phyloP scores from a whole-genome alignment of 2,329 filamentous ascomycete species.

The Stenocarpella maydis region DNA sequence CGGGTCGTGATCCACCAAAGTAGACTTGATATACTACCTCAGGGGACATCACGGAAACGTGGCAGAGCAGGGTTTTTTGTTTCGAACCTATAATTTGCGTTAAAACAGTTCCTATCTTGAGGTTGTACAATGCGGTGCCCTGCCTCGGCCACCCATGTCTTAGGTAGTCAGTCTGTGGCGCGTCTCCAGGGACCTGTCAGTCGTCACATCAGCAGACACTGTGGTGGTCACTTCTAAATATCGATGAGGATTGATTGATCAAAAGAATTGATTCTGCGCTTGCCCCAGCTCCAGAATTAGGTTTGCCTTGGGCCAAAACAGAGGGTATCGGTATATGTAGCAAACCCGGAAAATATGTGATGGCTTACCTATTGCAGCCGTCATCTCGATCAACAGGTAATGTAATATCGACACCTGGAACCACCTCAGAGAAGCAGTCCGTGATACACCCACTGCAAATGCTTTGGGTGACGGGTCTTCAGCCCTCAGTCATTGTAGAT shows the following conservation, averaged over 20 bases:
- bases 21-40: not conserved
- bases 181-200: not conserved
- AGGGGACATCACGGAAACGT: not conserved
- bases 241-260: no score
- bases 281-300: not conserved
- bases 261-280: not conserved
- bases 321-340: conserved; percentile 10
- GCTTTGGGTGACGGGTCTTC: no score
- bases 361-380: not conserved
- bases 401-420: not conserved
- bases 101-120: not conserved
- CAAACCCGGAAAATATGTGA: not conserved
- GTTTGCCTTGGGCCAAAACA: not conserved
- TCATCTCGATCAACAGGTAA: not conserved
- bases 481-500: conserved; percentile 37
- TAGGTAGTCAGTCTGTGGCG: not conserved
- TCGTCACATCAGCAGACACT: not conserved
- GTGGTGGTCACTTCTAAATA: not conserved
- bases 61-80: not conserved
- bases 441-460: not conserved
- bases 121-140: not conserved
- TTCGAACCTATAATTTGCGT: not conserved
- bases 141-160: not conserved
- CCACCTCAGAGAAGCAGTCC: no score
- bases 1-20: not conserved